Base-by-base conservation (phyloP, 2,329 filamentous ascomycete species). In the Colletotrichum incanum region DNA sequence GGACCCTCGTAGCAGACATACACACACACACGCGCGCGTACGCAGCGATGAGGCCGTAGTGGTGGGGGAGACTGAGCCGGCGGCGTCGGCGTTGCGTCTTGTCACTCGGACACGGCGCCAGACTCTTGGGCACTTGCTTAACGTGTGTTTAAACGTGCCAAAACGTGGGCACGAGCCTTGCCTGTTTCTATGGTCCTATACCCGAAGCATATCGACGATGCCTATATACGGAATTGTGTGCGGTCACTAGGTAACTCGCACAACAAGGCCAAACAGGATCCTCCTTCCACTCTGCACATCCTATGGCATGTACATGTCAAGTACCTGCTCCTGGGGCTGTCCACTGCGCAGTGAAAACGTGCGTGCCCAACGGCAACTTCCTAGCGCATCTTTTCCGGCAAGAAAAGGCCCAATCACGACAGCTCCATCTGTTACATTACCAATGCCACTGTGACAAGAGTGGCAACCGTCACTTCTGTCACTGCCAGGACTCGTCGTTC, bases 301-400 rank as follows among this genome's bases (percentile, higher is more conserved):
- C 34, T 8, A 31, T 37, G 34, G 39, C 39, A 16, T 41, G 39
- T 41, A 45, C 49, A 26, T 37, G 7, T 11, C 28, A 55, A 37
- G 28, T n/a, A 56, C 12, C 18, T 23, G 18, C 20, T 56, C 18
- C 31, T 18, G 7, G 52, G 34, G 12, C 9, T 39, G 54, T 18
- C 31, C 31, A 34, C 52, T 37, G 28, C 28, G 14, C 11, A 37
- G 28, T 14, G 43, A 47, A 4, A 47, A 5, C 26, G 41, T 20
- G 4, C 55, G 34, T 14, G 47, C 23, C 26, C 39, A 37, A 39
- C 58, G 65, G 65, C 58, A 67, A 41, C 28, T 62, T 67, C 56
- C 65, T 62, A 67, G 56, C 56, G 56, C 28, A 6, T 52, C 12
- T 28, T 6, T 52, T 31, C 23, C 47, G 28, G 12, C n/a, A 18